Percentiles rank a stretch among this genome's conserved stretches.
Conservation (phyloP, 768 basidiomycete species). For the Lentinula aciculospora region DNA sequence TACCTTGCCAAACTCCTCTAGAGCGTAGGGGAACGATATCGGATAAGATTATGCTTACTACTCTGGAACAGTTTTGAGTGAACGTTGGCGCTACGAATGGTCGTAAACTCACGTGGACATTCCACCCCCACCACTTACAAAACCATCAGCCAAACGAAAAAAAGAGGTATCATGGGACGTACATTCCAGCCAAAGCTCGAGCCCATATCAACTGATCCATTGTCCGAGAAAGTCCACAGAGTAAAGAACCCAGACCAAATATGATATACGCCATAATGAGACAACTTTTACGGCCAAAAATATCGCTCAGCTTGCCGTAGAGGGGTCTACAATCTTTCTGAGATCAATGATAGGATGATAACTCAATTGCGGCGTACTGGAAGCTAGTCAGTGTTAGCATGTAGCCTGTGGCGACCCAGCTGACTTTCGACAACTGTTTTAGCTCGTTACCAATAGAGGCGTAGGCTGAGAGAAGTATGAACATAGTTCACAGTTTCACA, state of each 20-base stretch:
- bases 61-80: constrained; percentile 22
- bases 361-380: constrained; percentile 33
- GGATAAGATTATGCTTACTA: constrained; percentile 61
- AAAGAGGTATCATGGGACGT: not conserved
- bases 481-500: not conserved
- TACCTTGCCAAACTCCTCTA: constrained; percentile 69
- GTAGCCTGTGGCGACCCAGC: constrained; percentile 63
- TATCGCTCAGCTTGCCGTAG: constrained; percentile 61
- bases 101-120: constrained; percentile 25
- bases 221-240: constrained; percentile 26
- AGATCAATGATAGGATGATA: not conserved
- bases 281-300: constrained; percentile 28
- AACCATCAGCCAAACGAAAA: not conserved
- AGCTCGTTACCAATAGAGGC: constrained; percentile 55
- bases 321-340: constrained; percentile 35
- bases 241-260: constrained; percentile 27
- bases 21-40: constrained; percentile 58
- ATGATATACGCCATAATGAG: constrained; percentile 19
- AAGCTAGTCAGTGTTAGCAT: constrained; percentile 56
- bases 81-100: not conserved
- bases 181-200: constrained; percentile 26
- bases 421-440: constrained; percentile 56
- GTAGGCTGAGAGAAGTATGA: constrained; percentile 18
- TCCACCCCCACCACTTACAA: constrained; percentile 24
- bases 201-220: constrained; percentile 27